phyloP scores from a whole-genome alignment of 2,329 filamentous ascomycete species.

The Nigrograna mackinnonii region DNA sequence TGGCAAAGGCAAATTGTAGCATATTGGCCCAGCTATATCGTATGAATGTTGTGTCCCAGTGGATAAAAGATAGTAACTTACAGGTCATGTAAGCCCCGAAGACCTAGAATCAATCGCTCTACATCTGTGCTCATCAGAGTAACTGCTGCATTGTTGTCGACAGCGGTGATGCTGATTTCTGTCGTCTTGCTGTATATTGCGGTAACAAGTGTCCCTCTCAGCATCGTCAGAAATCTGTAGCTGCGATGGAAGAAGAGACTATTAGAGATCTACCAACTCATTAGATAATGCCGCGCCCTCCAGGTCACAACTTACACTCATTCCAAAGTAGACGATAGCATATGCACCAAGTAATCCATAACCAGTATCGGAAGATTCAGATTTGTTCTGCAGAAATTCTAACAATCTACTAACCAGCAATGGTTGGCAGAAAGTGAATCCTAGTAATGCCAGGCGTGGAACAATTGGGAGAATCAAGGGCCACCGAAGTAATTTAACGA shows the following conservation, averaged over 20 bases:
- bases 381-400: constrained; percentile 3
- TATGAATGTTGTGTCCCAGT: background rate
- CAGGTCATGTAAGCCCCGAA: constrained; percentile 42
- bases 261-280: constrained; percentile 35
- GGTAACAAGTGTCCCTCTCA: constrained; percentile 48
- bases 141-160: constrained; percentile 39
- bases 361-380: constrained; percentile 32
- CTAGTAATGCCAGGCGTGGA: constrained; percentile 5
- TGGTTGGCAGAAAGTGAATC: constrained; percentile 12
- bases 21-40: constrained; percentile 45
- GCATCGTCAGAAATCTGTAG: constrained; percentile 35
- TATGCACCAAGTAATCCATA: constrained; percentile 51
- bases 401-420: constrained; percentile 8
- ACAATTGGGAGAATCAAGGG: constrained; percentile 3
- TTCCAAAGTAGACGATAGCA: constrained; percentile 45
- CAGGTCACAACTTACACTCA: constrained; percentile 36
- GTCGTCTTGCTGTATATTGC: constrained; percentile 56
- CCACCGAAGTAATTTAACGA: constrained; percentile 5
- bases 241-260: constrained; percentile 16
- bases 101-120: constrained; percentile 47
- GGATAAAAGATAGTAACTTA: background rate
- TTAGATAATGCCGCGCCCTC: background rate
- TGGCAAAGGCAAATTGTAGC: constrained; percentile 49
- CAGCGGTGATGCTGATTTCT: constrained; percentile 23
- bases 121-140: constrained; percentile 53